Evolutionary conservation across 192 early-diverging fungal genomes (phyloP).

Genomic region (Pilaira anomala): DNA sequence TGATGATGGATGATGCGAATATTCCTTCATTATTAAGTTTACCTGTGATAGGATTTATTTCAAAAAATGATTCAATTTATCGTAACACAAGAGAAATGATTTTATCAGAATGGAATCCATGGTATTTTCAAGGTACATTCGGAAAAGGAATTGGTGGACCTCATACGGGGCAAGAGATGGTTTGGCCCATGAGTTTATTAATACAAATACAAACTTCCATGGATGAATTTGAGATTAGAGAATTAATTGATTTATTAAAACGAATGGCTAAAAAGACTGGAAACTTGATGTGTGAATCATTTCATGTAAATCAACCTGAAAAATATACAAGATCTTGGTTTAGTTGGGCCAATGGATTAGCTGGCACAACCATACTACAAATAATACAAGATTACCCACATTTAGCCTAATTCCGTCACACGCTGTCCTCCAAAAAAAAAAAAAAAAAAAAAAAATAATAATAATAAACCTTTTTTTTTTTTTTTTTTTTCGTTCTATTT

Average conservation of each 20-base stretch:
- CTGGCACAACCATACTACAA: constrained; percentile 41
- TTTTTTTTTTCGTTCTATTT: not conserved
- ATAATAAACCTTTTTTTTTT: not conserved
- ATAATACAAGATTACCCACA: constrained; percentile 23
- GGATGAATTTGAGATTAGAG: constrained; percentile 43
- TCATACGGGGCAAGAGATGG: constrained; percentile 46
- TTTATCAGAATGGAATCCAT: constrained; percentile 62
- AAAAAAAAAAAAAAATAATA: not conserved
- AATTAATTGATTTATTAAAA: constrained; percentile 56
- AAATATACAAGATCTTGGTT: constrained; percentile 52
- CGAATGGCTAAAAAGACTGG: constrained; percentile 46
- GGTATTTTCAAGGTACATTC: constrained; percentile 54
- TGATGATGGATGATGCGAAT: constrained; percentile 74
- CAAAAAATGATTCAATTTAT: constrained; percentile 48
- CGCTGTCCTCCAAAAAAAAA: not conserved
- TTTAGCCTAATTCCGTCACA: constrained; percentile 12
- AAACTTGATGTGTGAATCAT: constrained; percentile 64
- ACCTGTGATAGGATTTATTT: constrained; percentile 59
- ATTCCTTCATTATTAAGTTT: constrained; percentile 60
- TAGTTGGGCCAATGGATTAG: constrained; percentile 62
- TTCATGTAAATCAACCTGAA: constrained; percentile 40
- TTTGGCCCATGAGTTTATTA: constrained; percentile 69
- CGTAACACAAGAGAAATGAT: constrained; percentile 53
- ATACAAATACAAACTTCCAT: constrained; percentile 52
- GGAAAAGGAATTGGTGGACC: constrained; percentile 61